phyloP scores from a whole-genome alignment of 768 basidiomycete species.

The Hortiboletus flavorubellus region DNA sequence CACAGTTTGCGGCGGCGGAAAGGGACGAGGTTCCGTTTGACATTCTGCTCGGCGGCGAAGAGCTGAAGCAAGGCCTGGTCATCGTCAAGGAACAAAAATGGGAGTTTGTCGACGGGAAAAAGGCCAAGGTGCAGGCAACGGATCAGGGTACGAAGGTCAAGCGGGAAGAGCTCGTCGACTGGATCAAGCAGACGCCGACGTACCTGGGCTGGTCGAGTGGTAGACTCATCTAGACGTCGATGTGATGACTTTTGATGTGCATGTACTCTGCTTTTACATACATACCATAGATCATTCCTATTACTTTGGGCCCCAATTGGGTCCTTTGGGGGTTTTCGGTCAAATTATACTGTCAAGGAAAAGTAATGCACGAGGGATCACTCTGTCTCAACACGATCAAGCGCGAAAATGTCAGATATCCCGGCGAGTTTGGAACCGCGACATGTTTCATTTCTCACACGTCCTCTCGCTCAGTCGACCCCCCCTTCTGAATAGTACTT shows the following conservation, averaged over 20 bases:
- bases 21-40: slow-evolving; percentile 91
- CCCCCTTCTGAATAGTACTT: slow-evolving; percentile 15
- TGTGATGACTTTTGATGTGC: not conserved
- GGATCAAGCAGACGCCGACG: slow-evolving; percentile 48
- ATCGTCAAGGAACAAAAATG: slow-evolving; percentile 90
- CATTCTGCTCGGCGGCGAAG: slow-evolving; percentile 85
- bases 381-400: too few relatives aligned
- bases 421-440: too few relatives aligned
- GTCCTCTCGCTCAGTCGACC: not conserved
- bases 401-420: too few relatives aligned
- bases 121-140: slow-evolving; percentile 54
- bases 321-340: too few relatives aligned
- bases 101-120: slow-evolving; percentile 71
- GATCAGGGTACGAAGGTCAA: slow-evolving; percentile 66
- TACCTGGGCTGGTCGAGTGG: slow-evolving; percentile 32
- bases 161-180: slow-evolving; percentile 57
- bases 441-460: too few relatives aligned
- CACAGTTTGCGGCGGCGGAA: slow-evolving; percentile 89
- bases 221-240: slow-evolving; percentile 21
- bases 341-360: too few relatives aligned
- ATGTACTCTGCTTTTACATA: slow-evolving; percentile 1
- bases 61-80: slow-evolving; percentile 80
- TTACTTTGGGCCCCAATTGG: too few relatives aligned
- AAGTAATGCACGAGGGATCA: too few relatives aligned
- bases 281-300: slow-evolving; percentile 5